Conservation (phyloP, 768 basidiomycete genomes). For the Cyathus striatus region DNA sequence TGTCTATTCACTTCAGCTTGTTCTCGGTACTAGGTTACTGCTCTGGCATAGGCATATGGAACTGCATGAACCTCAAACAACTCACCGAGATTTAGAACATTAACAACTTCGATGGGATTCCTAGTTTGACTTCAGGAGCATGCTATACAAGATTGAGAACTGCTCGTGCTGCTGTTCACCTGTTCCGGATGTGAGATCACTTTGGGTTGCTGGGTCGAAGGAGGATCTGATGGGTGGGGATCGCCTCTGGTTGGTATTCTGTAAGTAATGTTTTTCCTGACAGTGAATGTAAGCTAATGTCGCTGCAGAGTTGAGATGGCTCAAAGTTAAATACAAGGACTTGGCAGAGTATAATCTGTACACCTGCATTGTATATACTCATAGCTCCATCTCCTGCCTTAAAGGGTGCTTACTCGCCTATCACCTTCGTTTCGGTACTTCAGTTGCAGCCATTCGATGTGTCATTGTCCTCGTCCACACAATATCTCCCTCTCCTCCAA, state of each 20-base stretch:
- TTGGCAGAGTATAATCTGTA: slow-evolving; percentile 50
- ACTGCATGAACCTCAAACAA: slow-evolving; percentile 44
- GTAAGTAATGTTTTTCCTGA: slow-evolving; percentile 26
- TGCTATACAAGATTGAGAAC: slow-evolving; percentile 8
- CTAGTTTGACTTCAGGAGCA: not conserved
- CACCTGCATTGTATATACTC: slow-evolving; percentile 50
- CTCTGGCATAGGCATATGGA: slow-evolving; percentile 57
- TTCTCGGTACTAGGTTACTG: slow-evolving; percentile 51
- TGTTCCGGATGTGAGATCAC: slow-evolving; percentile 12
- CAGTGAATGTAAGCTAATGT: slow-evolving; percentile 21
- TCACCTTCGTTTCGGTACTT: too few species aligned
- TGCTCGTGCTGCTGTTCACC: slow-evolving; percentile 38
- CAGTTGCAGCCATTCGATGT: too few species aligned
- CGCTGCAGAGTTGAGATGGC: slow-evolving; percentile 11
- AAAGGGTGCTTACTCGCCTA: slow-evolving; percentile 63
- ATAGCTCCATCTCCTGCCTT: slow-evolving; percentile 59
- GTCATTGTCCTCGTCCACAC: too few species aligned
- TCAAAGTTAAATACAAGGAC: slow-evolving; percentile 12
- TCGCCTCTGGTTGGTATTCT: slow-evolving; percentile 27
- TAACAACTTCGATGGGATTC: slow-evolving; percentile 10
- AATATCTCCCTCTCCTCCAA: too few species aligned
- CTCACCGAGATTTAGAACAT: slow-evolving; percentile 49
- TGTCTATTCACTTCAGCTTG: slow-evolving; percentile 23
- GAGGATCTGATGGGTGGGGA: slow-evolving; percentile 18
- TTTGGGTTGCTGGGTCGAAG: slow-evolving; percentile 3